These are phyloP conservation scores for Exidia glandulosa DNA, from an alignment of 768 basidiomycete genomes.

Conservation along the genomic window DNA sequence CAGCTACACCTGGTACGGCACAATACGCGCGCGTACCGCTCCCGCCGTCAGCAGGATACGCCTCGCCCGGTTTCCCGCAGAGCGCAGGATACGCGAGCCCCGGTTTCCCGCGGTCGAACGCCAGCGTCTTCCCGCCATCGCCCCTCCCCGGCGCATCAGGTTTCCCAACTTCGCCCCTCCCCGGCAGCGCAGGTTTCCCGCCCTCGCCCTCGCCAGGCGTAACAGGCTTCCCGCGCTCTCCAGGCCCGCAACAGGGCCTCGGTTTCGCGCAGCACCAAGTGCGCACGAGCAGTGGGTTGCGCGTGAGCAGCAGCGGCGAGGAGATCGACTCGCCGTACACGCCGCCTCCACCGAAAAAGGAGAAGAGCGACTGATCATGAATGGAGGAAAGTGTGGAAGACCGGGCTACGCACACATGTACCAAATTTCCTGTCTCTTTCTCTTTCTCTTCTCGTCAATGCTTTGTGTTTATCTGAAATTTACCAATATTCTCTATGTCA, in stretches of 20 bases:
- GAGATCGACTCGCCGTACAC: not conserved
- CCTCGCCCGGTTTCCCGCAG: constrained; percentile 6
- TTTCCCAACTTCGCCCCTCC: constrained; percentile 21
- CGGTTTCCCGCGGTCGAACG: constrained; percentile 13
- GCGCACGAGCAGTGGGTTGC: not conserved
- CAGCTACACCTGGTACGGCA: constrained; percentile 1
- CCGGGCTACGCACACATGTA: not conserved
- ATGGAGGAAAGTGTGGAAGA: not conserved
- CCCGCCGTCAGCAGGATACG: not conserved
- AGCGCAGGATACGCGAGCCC: constrained; percentile 1
- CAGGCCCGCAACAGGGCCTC: not conserved
- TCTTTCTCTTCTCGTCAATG: too few species aligned
- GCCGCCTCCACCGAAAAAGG: not conserved
- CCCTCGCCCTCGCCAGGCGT: constrained; percentile 7
- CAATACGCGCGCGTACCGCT: not conserved
- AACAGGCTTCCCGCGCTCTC: constrained; percentile 1
- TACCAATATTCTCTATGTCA: too few species aligned
- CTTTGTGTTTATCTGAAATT: too few species aligned
- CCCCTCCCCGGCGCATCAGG: constrained; percentile 19
- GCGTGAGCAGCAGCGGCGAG: not conserved
- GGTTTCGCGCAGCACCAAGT: not conserved
- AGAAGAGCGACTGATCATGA: not conserved
- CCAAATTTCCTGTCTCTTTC: not conserved
- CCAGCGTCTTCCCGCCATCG: constrained; percentile 25
- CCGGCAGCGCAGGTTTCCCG: constrained; percentile 8